Evolutionary conservation across 1,139 yeast genomes (phyloP).

Genomic region (Waltiozyma sp.): DNA sequence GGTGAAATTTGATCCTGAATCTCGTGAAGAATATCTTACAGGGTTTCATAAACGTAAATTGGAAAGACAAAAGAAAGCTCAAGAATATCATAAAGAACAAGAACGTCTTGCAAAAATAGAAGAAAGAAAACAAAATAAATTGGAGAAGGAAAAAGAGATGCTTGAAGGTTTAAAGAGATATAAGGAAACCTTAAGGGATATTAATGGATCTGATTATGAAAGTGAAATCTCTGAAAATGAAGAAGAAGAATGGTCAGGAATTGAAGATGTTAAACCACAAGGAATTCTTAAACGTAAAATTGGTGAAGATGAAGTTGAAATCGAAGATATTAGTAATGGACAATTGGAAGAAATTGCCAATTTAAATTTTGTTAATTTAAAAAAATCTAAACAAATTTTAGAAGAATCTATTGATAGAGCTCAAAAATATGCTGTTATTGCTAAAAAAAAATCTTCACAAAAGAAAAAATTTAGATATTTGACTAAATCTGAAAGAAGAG

Average conservation of each 20-base stretch:
- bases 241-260: conserved; percentile 32
- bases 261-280: conserved; percentile 21
- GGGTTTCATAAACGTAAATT: conserved; percentile 93
- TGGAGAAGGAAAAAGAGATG: conserved; percentile 57
- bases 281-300: conserved; percentile 26
- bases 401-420: conserved; percentile 60
- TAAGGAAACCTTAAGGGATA: conserved; percentile 40
- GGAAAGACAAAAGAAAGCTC: conserved; percentile 80
- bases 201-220: conserved; percentile 27
- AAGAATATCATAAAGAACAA: conserved; percentile 61
- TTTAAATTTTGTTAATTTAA: conserved; percentile 52
- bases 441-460: conserved; percentile 27
- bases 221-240: conserved; percentile 12
- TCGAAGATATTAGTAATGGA: conserved; percentile 44
- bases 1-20: conserved; percentile 67
- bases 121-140: conserved; percentile 50
- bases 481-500: conserved; percentile 66
- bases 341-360: conserved; percentile 47
- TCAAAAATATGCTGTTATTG: conserved; percentile 53
- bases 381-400: conserved; percentile 47
- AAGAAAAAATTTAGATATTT: conserved; percentile 84
- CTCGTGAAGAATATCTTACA: conserved; percentile 60
- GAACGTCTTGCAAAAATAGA: conserved; percentile 65
- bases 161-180: conserved; percentile 52
- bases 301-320: conserved; percentile 36